These are phyloP conservation scores for Asterophora lycoperdoides DNA, from an alignment of 768 basidiomycete genomes.

Conservation along the genomic window DNA sequence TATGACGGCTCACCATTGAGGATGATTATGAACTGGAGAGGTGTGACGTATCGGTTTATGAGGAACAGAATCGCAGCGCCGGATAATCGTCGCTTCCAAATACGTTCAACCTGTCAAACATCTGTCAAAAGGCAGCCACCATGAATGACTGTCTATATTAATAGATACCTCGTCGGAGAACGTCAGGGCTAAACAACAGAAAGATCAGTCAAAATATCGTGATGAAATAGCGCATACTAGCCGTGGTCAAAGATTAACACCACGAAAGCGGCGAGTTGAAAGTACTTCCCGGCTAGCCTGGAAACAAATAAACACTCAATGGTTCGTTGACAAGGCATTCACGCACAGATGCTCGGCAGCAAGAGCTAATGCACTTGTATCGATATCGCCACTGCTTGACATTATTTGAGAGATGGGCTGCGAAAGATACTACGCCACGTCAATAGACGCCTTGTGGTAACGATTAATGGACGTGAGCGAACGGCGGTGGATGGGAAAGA, in stretches of 20 bases:
- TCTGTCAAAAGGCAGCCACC: background rate
- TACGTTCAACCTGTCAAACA: constrained; percentile 21
- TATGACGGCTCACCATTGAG: constrained; percentile 16
- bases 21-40: constrained; percentile 24
- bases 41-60: constrained; percentile 27
- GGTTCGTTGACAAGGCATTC: no score
- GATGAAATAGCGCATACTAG: background rate
- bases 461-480: no score
- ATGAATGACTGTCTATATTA: background rate
- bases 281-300: constrained; percentile 19
- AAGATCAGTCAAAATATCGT: background rate
- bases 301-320: background rate
- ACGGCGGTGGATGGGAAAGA: no score
- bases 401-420: no score
- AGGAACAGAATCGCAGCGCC: constrained; percentile 26
- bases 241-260: constrained; percentile 19
- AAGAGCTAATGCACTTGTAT: background rate
- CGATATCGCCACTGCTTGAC: background rate
- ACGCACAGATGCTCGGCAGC: background rate
- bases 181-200: background rate
- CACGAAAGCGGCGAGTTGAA: constrained; percentile 17
- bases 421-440: no score
- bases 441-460: no score
- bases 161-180: constrained; percentile 15
- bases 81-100: constrained; percentile 25